Evolutionary conservation across 306 rosid genomes (phyloP), one percentile per base, ranked within the genome.

Genomic region (Dalbergia cultrata): DNA sequence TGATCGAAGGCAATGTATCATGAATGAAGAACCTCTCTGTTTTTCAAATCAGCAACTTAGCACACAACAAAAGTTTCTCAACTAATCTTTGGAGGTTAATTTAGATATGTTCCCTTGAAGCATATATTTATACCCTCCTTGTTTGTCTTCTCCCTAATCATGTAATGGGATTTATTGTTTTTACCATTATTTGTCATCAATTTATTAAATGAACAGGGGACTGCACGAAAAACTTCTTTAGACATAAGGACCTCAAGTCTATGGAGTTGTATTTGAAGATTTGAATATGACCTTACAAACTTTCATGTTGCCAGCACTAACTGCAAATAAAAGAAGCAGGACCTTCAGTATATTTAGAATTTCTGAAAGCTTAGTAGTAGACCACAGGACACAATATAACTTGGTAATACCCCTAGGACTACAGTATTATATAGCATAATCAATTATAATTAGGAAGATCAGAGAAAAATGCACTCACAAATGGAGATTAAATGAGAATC

Each of bases 401-500:
- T 68, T 9, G 11, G 33, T 33, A 49, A 67, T 56, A 41, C 72
- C 65, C 61, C 70, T 70, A 54, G 49, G 63, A 63, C 26, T 33
- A 19, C 6, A 7, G 41, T 47, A 77, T 62, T 72, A 43, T 44
- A 53, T 50, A 60, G 54, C 68, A 78, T 19, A 39, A 75, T 34
- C 80, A 66, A 70, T 22, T 21, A 22, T 69, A 70, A 74, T 33
- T 21, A 52, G 56, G 21, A 41, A 69, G 41, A 68, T 44, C 37
- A 66, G 12, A 74, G 64, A 70, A 26, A 41, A 52, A 56, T 57
- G 7, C 66, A 44, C 12, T 52, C 33, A 43, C 61, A 8, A 64
- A 52, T 63, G 67, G 26, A 80, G 54, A 68, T 44, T 70, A 76
- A 41, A 35, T 61, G 79, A 75, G 77, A 70, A 70, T 61, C 65